Conservation (phyloP, 1,139 yeast genomes). For the Yamadazyma spencermartinsiae region DNA sequence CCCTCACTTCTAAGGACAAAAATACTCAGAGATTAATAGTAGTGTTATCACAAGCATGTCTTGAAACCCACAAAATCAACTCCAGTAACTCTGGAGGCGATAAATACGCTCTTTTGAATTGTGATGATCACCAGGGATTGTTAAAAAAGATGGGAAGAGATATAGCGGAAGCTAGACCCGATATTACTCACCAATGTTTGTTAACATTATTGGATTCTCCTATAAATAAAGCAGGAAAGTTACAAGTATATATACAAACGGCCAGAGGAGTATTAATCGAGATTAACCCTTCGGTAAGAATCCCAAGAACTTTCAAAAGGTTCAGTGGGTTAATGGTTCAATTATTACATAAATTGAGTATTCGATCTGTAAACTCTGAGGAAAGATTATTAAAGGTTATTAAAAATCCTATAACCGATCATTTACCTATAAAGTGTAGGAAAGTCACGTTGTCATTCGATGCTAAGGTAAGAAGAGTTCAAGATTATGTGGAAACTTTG, state of each 20-base stretch:
- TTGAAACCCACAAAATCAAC: constrained; percentile 88
- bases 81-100: constrained; percentile 77
- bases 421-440: constrained; percentile 92
- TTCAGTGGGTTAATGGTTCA: constrained; percentile 98
- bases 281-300: constrained; percentile 94
- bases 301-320: constrained; percentile 96
- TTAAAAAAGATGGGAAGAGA: constrained; percentile 95
- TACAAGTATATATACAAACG: constrained; percentile 95
- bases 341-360: constrained; percentile 84
- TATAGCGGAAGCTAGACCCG: constrained; percentile 97
- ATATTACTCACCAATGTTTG: constrained; percentile 93
- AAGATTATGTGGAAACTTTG: constrained; percentile 78
- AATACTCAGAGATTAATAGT: constrained; percentile 82
- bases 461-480: constrained; percentile 83
- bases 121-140: constrained; percentile 98
- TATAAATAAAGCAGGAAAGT: constrained; percentile 92
- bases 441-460: constrained; percentile 93
- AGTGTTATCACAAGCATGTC: constrained; percentile 90
- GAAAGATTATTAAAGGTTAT: constrained; percentile 91
- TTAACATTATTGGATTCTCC: constrained; percentile 93
- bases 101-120: constrained; percentile 86
- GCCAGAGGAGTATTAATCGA: constrained; percentile 93
- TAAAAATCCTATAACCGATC: constrained; percentile 96
- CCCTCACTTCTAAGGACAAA: constrained; percentile 82
- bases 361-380: constrained; percentile 91